Evolutionary conservation across 257 asterid species (phyloP), one percentile per base, ranked within the genome.

Genomic region (Rauvolfia tetraphylla): DNA sequence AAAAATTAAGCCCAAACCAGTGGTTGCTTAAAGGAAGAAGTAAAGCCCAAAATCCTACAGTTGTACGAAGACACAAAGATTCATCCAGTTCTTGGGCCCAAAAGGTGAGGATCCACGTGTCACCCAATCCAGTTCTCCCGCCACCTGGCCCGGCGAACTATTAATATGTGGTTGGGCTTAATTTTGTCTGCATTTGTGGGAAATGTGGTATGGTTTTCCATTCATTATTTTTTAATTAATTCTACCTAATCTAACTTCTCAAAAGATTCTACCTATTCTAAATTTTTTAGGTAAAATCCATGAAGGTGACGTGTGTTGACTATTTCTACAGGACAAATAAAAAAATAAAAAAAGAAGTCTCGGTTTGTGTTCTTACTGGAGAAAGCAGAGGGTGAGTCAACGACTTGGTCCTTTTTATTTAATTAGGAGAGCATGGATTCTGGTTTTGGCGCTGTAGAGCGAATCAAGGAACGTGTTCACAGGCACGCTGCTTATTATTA

Each of bases 121-220:
- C 57, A 39, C 18, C 29, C 12, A 20, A 27, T 29, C 61, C 46
- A 9, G 11, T 56, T 41, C 20, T 0, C 1, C 5, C 39, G 75
- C 69, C 80, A 48, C 3, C 17, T 41, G 7, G 17, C 27, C 76
- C 76, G 76, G 76, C 72, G 72, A 71, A 42, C 22, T 76, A 70
- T 57, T 20, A 57, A 39, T 29, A 31, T 15, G 72, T 51, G 46
- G 57, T 34, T 66, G 73, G 58, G 72, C 33, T 38, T 65, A 20
- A 22, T 18, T 39, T 49, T 31, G 27, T 17, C 65, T 23, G 3
- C 65, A 63, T 44, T 2, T 63, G 49, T 75, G 27, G 44, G 69
- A 27, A 39, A 11, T n/a, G 14, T 1, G 67, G 8, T 18, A 22
- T 22, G 7, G 59, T 41, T 62, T 29, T 4, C 59, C 17, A 74